Percentiles rank a stretch among this genome's conserved stretches.
phyloP scores from a whole-genome alignment of 2,329 filamentous ascomycete genomes.

The Monosporascus sp. region DNA sequence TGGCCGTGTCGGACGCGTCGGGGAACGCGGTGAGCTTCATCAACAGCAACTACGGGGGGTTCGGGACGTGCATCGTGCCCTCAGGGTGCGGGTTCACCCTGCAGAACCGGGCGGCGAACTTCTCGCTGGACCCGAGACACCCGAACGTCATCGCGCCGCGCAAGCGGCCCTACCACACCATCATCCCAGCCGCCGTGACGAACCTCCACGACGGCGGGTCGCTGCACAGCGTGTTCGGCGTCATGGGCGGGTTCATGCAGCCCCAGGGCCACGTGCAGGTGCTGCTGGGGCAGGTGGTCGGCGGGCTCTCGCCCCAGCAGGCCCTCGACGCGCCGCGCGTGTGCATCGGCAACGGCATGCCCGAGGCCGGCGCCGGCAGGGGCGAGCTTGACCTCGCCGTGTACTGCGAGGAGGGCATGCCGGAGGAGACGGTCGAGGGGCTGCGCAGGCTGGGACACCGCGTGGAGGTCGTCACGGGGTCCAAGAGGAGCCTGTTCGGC shows the following conservation, averaged over 20 bases:
- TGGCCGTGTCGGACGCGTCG: conserved; percentile 71
- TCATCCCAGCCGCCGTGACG: conserved; percentile 89
- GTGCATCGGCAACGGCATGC: conserved; percentile 73
- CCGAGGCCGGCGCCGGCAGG: conserved; percentile 41
- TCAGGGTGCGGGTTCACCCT: conserved; percentile 84
- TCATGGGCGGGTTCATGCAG: conserved; percentile 99
- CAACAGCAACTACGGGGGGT: conserved; percentile 88
- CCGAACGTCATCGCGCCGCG: conserved; percentile 75
- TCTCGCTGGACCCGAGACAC: conserved; percentile 64
- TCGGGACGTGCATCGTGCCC: conserved; percentile 84
- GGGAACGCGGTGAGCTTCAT: conserved; percentile 96
- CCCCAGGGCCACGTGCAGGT: conserved; percentile 95
- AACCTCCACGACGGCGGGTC: conserved; percentile 61
- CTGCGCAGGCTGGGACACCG: conserved; percentile 67
- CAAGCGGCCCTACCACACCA: conserved; percentile 95
- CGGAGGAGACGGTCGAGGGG: conserved; percentile 59
- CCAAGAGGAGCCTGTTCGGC: conserved; percentile 67
- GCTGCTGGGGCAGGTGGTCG: conserved; percentile 80
- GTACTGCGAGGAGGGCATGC: conserved; percentile 78
- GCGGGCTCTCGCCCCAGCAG: conserved; percentile 75
- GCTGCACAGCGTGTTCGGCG: conserved; percentile 82
- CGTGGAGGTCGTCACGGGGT: conserved; percentile 62
- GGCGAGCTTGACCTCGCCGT: conserved; percentile 51
- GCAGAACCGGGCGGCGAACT: conserved; percentile 89
- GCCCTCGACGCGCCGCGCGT: conserved; percentile 88